phyloP scores from a whole-genome alignment of 257 asterid species.

The Solanum acaule region DNA sequence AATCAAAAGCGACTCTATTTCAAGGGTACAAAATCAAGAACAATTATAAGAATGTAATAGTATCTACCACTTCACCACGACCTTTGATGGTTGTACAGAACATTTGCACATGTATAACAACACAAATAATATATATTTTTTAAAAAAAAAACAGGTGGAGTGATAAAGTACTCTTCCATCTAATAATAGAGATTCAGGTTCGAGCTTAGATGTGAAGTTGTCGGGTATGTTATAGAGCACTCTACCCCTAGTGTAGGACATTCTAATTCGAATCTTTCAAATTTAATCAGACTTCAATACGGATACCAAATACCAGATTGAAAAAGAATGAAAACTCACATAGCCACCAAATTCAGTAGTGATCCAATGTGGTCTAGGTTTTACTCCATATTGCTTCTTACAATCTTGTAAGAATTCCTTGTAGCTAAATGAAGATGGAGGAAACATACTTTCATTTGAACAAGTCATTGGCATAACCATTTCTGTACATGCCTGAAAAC shows the following conservation, averaged over 20 bases:
- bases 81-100: not conserved
- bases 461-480: conserved; percentile 74
- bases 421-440: conserved; percentile 49
- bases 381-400: conserved; percentile 33
- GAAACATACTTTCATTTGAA: conserved; percentile 62
- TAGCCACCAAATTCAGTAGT: conserved; percentile 66
- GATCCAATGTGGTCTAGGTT: conserved; percentile 73
- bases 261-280: not conserved
- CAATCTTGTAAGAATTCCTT: conserved; percentile 29
- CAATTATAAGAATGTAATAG: not conserved
- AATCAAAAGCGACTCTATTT: not conserved
- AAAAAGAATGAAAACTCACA: conserved; percentile 16
- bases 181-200: not conserved
- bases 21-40: accelerated
- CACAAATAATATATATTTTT: not conserved
- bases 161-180: not conserved
- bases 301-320: not conserved
- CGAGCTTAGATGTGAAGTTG: not conserved
- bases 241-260: not conserved
- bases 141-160: not conserved
- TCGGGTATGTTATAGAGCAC: not conserved
- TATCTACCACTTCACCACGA: not conserved
- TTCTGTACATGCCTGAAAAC: conserved; percentile 67
- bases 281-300: not conserved
- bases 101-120: not conserved